These are phyloP conservation scores for Solanum ahanhuiri DNA, from an alignment of 257 asterid genomes.

Conservation along the genomic window DNA sequence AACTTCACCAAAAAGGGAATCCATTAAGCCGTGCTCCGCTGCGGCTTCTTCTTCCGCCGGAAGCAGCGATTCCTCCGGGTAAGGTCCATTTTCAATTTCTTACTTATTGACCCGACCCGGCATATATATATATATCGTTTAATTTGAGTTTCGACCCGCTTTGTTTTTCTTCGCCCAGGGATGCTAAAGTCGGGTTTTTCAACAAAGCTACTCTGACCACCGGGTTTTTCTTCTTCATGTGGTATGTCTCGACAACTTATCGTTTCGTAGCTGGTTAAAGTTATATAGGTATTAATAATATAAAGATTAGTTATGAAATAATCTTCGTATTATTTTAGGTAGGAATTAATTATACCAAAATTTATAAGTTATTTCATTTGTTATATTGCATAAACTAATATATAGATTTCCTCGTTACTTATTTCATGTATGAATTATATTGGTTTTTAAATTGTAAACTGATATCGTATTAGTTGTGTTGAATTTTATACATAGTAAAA, in stretches of 20 bases:
- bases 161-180: slow-evolving; percentile 20
- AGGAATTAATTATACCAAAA: no score
- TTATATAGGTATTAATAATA: neutral
- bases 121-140: neutral
- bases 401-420: neutral
- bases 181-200: slow-evolving; percentile 64
- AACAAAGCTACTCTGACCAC: slow-evolving; percentile 66
- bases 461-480: neutral
- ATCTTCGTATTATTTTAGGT: no score
- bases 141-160: neutral
- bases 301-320: neutral
- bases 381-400: no score
- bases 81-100: slow-evolving; percentile 37
- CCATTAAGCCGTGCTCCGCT: slow-evolving; percentile 43
- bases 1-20: slow-evolving; percentile 45
- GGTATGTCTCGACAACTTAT: slow-evolving; percentile 35
- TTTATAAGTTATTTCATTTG: no score
- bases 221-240: slow-evolving; percentile 98
- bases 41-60: slow-evolving; percentile 74
- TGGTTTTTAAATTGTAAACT: neutral
- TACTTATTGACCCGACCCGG: slow-evolving; percentile 9
- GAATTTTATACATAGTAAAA: neutral
- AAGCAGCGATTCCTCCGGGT: slow-evolving; percentile 84
- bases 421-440: no score
- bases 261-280: neutral